phyloP scores from a whole-genome alignment of 768 basidiomycete genomes.

The Leccinum uliginosum region DNA sequence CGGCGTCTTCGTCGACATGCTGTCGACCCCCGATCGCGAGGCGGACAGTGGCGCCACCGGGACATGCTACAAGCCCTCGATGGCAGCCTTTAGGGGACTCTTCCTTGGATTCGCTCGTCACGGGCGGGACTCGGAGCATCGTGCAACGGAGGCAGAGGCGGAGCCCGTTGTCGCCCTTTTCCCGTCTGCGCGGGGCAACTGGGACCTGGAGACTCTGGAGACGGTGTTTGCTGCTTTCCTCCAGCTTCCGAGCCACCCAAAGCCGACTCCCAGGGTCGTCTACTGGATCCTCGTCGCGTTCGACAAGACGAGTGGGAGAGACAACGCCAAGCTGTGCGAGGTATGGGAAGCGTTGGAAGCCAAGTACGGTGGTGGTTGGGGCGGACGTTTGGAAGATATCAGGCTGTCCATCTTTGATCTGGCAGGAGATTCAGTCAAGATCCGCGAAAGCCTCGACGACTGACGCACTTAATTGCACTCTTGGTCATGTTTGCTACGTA shows the following conservation, averaged over 20 bases:
- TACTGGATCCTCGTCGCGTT: constrained; percentile 71
- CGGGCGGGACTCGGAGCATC: constrained; percentile 31
- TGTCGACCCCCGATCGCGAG: constrained; percentile 42
- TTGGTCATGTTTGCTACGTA: neutral
- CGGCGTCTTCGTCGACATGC: constrained; percentile 63
- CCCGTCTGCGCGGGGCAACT: constrained; percentile 26
- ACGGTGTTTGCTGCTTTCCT: constrained; percentile 61
- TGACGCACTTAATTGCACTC: neutral
- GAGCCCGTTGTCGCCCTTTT: constrained; percentile 5
- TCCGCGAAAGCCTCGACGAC: neutral
- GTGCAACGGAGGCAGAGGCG: neutral
- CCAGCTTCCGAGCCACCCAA: constrained; percentile 41
- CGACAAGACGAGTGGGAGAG: constrained; percentile 51
- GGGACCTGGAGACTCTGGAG: constrained; percentile 57
- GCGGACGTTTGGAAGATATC: constrained; percentile 43
- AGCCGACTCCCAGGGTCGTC: constrained; percentile 43
- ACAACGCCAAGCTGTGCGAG: constrained; percentile 45
- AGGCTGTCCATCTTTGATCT: constrained; percentile 35
- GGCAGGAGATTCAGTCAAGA: neutral
- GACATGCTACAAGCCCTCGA: constrained; percentile 38
- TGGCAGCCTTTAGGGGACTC: constrained; percentile 61
- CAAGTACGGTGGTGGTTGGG: constrained; percentile 46
- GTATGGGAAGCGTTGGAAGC: constrained; percentile 56
- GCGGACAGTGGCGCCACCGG: constrained; percentile 23
- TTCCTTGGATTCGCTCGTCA: constrained; percentile 74